phyloP scores from a whole-genome alignment of 2,329 filamentous ascomycete genomes.

The Fusarium goolgardi region DNA sequence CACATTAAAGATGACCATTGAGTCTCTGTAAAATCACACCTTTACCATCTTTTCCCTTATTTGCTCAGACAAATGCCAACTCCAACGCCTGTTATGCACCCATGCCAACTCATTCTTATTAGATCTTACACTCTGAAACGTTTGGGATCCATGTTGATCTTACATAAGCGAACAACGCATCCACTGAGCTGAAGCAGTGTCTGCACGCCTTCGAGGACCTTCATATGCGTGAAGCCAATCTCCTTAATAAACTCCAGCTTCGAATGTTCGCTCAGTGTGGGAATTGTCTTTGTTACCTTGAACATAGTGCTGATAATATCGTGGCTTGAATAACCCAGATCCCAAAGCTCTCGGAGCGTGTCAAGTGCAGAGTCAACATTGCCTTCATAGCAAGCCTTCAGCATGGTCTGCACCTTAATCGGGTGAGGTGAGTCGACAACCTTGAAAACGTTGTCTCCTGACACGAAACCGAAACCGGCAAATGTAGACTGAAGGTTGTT shows the following conservation, averaged over 20 bases:
- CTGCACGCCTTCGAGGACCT: constrained; percentile 96
- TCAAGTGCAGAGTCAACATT: constrained; percentile 91
- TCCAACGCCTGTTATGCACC: constrained; percentile 36
- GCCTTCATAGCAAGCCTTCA: constrained; percentile 95
- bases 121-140: constrained; percentile 67
- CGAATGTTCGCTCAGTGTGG: constrained; percentile 89
- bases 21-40: constrained; percentile 42
- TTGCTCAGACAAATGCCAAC: constrained; percentile 36
- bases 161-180: constrained; percentile 89
- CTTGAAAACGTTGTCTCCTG: constrained; percentile 96
- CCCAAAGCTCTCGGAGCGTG: constrained; percentile 89
- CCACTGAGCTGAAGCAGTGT: constrained; percentile 94
- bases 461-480: constrained; percentile 97
- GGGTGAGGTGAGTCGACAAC: constrained; percentile 98
- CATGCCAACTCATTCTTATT: constrained; percentile 4
- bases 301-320: constrained; percentile 99
- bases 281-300: constrained; percentile 95
- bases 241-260: constrained; percentile 98
- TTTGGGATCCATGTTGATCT: constrained; percentile 95
- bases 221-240: constrained; percentile 99
- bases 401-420: constrained; percentile 98
- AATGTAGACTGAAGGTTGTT: constrained; percentile 96
- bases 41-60: constrained; percentile 35
- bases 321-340: constrained; percentile 95
- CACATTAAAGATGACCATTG: constrained; percentile 31